phyloP scores from a whole-genome alignment of 352 stramenopile species.

The Phytophthora idaei region DNA sequence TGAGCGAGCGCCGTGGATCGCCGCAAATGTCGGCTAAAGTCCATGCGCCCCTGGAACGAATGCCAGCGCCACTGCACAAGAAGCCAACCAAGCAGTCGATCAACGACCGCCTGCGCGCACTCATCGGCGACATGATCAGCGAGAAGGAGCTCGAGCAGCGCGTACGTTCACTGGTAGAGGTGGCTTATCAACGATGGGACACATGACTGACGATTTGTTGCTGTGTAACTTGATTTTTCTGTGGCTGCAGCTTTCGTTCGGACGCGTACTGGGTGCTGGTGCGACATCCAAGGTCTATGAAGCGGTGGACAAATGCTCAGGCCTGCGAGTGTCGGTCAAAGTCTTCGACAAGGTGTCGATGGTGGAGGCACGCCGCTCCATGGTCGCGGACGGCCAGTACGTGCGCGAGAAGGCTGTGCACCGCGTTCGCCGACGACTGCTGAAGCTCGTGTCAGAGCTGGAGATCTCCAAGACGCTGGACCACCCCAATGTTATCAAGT shows the following conservation, averaged over 20 bases:
- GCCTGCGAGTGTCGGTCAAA: constrained; percentile 70
- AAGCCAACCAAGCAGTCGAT: constrained; percentile 47
- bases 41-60: constrained; percentile 27
- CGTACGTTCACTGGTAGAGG: constrained; percentile 31
- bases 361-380: constrained; percentile 79
- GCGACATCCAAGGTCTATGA: constrained; percentile 82
- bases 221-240: constrained; percentile 22
- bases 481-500: constrained; percentile 85
- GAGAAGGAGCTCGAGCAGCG: constrained; percentile 60
- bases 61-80: constrained; percentile 13
- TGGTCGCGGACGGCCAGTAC: constrained; percentile 67
- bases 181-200: constrained; percentile 3
- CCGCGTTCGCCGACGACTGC: constrained; percentile 67
- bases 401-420: constrained; percentile 72
- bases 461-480: constrained; percentile 74
- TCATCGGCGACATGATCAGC: constrained; percentile 69
- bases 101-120: constrained; percentile 59
- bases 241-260: constrained; percentile 58
- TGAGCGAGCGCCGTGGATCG: constrained; percentile 39
- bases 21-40: constrained; percentile 44
- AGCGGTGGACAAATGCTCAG: constrained; percentile 55
- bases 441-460: constrained; percentile 87
- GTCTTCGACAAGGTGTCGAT: constrained; percentile 86
- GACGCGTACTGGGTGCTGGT: constrained; percentile 64
- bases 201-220: constrained; percentile 29